Evolutionary conservation across 2,329 filamentous ascomycete species (phyloP).

Genomic region (Pezicula neosporulosa): DNA sequence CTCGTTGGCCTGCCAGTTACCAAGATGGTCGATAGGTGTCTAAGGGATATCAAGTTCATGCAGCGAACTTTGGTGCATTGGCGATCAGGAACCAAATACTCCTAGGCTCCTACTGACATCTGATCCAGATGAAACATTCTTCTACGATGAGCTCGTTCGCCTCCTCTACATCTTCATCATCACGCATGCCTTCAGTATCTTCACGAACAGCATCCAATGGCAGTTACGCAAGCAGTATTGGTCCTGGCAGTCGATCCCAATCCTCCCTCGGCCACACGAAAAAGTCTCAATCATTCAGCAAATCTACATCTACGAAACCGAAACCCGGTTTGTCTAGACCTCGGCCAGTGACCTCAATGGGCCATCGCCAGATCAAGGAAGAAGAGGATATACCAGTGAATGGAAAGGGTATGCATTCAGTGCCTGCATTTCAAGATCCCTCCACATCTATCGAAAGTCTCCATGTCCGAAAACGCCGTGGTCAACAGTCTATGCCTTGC

Average conservation of each 20-base stretch:
- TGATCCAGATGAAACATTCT: conserved; percentile 1
- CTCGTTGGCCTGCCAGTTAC: background rate
- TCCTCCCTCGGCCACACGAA: conserved; percentile 41
- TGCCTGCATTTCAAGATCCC: conserved; percentile 27
- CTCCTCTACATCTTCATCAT: conserved; percentile 32
- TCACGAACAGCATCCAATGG: conserved; percentile 41
- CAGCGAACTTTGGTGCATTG: background rate
- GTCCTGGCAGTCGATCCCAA: conserved; percentile 46
- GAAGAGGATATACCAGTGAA: conserved; percentile 32
- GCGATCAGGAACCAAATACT: background rate
- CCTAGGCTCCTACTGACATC: conserved; percentile 1
- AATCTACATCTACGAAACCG: conserved; percentile 43
- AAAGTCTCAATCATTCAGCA: conserved; percentile 44
- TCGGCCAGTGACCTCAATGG: conserved; percentile 38
- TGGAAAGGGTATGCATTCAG: conserved; percentile 47
- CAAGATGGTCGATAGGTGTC: background rate
- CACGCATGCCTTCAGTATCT: conserved; percentile 36
- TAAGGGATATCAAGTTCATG: background rate
- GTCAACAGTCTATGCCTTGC: conserved; percentile 25
- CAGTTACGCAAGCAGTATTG: conserved; percentile 55
- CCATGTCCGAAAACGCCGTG: conserved; percentile 22
- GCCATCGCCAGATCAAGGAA: conserved; percentile 29
- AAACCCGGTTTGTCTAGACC: conserved; percentile 33
- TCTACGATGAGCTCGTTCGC: conserved; percentile 31
- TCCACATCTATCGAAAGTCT: conserved; percentile 14